phyloP scores from a whole-genome alignment of 805 yeast species.

The Teunomyces stri region DNA sequence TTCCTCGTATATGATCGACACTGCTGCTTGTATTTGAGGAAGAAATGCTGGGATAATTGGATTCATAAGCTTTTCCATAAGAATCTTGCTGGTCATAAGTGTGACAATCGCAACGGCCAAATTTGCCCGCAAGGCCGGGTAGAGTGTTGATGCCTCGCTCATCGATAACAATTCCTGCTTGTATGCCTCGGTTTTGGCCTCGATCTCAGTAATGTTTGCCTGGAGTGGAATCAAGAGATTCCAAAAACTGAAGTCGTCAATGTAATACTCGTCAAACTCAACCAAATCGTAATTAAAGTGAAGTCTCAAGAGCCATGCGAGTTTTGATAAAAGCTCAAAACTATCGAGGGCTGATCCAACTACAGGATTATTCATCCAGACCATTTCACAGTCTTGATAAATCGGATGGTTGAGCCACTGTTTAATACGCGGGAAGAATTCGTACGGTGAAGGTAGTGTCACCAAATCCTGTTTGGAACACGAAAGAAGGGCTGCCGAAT shows the following conservation, averaged over 20 bases:
- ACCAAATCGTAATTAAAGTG: slow-evolving; percentile 8
- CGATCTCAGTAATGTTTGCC: slow-evolving; percentile 1
- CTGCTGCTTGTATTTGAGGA: slow-evolving; percentile 8
- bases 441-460: slow-evolving; percentile 43
- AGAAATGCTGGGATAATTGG: slow-evolving; percentile 10
- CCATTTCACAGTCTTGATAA: slow-evolving; percentile 29
- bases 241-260: slow-evolving; percentile 11
- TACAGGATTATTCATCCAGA: slow-evolving; percentile 45
- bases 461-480: slow-evolving; percentile 25
- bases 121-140: slow-evolving; percentile 9
- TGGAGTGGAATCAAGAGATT: slow-evolving; percentile 8
- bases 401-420: slow-evolving; percentile 33
- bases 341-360: slow-evolving; percentile 37
- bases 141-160: slow-evolving; percentile 1
- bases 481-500: slow-evolving; percentile 36
- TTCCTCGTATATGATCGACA: slow-evolving; percentile 5
- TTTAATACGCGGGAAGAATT: slow-evolving; percentile 27
- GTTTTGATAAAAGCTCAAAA: slow-evolving; percentile 37
- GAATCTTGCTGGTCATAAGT: slow-evolving; percentile 10
- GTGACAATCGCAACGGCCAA: slow-evolving; percentile 11
- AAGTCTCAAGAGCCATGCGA: slow-evolving; percentile 32
- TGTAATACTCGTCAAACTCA: slow-evolving; percentile 5
- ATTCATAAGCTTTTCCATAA: slow-evolving; percentile 11
- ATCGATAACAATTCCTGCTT: slow-evolving; percentile 4
- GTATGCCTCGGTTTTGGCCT: slow-evolving; percentile 4